phyloP scores from a whole-genome alignment of 202 grass and related monocot species.

The Schoenoplectus tabernaemontani region DNA sequence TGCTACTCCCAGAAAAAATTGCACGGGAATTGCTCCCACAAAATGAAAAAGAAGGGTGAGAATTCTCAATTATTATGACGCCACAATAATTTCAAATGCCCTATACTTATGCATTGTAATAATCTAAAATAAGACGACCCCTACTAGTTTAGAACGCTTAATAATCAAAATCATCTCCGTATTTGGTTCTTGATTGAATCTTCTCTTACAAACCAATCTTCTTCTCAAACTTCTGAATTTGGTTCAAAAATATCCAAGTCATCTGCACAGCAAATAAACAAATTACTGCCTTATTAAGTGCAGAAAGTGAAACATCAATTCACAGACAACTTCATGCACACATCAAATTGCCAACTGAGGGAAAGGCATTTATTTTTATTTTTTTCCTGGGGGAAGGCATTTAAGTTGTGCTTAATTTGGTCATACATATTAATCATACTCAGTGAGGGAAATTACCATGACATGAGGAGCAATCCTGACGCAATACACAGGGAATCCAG shows the following conservation, averaged over 20 bases:
- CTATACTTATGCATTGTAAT: constrained; percentile 16
- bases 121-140: constrained; percentile 3
- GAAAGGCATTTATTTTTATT: too few species aligned
- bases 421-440: background rate
- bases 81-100: background rate
- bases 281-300: background rate
- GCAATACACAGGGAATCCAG: constrained; percentile 88
- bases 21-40: constrained; percentile 3
- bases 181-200: background rate
- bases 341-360: background rate
- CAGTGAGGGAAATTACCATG: constrained; percentile 47
- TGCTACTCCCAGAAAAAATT: background rate
- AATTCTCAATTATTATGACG: constrained; percentile 10
- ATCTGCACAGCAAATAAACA: constrained; percentile 42
- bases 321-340: background rate
- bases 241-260: constrained; percentile 98
- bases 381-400: too few species aligned
- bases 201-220: constrained; percentile 42
- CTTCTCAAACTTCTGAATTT: constrained; percentile 75
- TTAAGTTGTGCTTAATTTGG: background rate
- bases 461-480: constrained; percentile 89
- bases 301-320: background rate
- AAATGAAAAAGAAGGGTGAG: background rate
- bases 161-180: background rate
- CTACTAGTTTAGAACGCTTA: background rate